Percentiles rank a stretch among this genome's conserved stretches.
Conservation (phyloP, 2,329 filamentous ascomycete genomes). For the Ophiosphaerella herpotricha region DNA sequence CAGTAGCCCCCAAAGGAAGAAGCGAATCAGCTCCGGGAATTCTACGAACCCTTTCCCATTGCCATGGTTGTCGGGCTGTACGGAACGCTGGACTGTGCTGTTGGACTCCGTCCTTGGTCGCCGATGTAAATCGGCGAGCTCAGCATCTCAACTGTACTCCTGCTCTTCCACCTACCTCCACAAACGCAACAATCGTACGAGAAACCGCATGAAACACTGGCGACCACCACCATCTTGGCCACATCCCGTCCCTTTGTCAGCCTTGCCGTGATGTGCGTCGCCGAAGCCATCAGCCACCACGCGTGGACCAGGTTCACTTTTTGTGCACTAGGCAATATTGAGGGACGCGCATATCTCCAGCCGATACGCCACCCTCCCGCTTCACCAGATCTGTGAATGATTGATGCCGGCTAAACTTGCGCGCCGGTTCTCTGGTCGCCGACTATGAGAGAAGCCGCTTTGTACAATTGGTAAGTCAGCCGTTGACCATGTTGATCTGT, state of each 20-base stretch:
- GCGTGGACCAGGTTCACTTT: constrained; percentile 16
- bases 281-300: constrained; percentile 15
- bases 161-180: not conserved
- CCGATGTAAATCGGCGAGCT: not conserved
- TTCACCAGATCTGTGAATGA: constrained; percentile 1
- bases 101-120: not conserved
- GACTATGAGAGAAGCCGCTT: constrained; percentile 12
- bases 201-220: not conserved
- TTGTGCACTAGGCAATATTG: constrained; percentile 13
- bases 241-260: not conserved
- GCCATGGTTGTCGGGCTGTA: not conserved
- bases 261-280: constrained; percentile 6
- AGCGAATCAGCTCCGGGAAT: not conserved
- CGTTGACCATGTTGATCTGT: constrained; percentile 13
- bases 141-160: not conserved
- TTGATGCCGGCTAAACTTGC: constrained; percentile 14
- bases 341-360: constrained; percentile 10
- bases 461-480: constrained; percentile 14
- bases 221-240: not conserved
- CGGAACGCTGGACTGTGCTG: not conserved
- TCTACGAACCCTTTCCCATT: not conserved
- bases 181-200: not conserved
- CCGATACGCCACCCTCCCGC: constrained; percentile 16
- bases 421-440: constrained; percentile 20
- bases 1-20: not conserved